Conservation (phyloP, 2,329 filamentous ascomycete species). For the Cladosporium phlei region DNA sequence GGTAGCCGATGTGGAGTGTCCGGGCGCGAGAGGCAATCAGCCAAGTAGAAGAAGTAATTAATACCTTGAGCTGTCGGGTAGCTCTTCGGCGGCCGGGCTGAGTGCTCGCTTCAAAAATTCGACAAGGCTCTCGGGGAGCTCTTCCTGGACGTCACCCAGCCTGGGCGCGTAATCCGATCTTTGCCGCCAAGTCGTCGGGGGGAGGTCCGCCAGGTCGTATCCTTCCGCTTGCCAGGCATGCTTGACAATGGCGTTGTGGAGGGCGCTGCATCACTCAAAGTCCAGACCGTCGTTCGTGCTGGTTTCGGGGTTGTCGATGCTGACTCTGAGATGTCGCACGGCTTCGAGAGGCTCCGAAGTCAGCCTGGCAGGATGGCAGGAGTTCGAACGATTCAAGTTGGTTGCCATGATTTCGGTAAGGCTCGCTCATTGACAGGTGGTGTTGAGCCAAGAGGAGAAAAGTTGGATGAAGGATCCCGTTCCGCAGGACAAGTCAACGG, state of each 20-base stretch:
- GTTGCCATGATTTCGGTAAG: not conserved
- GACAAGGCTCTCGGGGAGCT: not conserved
- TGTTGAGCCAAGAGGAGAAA: too few relatives aligned
- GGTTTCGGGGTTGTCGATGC: not conserved
- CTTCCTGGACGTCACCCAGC: not conserved
- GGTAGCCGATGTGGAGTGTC: too few relatives aligned
- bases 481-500: too few relatives aligned
- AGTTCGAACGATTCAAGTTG: not conserved
- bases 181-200: not conserved
- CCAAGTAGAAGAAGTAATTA: slow-evolving; percentile 1
- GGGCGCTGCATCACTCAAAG: not conserved
- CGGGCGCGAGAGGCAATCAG: not conserved
- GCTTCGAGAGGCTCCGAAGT: not conserved
- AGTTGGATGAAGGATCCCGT: too few relatives aligned
- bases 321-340: not conserved
- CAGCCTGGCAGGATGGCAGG: not conserved
- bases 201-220: not conserved
- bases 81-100: not conserved
- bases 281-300: not conserved
- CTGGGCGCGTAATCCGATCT: not conserved
- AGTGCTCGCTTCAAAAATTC: slow-evolving; percentile 3
- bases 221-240: slow-evolving; percentile 4
- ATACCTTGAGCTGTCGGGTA: not conserved
- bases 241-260: slow-evolving; percentile 1
- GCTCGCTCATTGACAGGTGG: too few relatives aligned